Conservation (phyloP, 202 grass and related monocot species). For the Sporobolus alterniflorus region DNA sequence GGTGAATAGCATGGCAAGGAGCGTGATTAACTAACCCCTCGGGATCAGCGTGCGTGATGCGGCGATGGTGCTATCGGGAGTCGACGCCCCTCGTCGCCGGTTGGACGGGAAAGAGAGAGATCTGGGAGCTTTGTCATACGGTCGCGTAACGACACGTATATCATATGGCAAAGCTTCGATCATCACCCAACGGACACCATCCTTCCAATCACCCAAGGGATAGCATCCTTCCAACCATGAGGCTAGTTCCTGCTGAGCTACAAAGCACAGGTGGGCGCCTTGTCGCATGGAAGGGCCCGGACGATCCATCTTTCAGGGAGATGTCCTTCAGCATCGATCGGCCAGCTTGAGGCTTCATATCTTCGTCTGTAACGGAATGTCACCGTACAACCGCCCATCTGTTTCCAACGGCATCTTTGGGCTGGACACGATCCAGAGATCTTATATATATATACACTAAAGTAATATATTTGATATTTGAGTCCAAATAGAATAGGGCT, state of each 20-base stretch:
- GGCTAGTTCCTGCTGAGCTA: neutral
- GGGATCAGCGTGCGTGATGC: neutral
- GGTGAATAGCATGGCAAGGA: constrained; percentile 3
- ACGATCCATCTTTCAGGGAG: constrained; percentile 46
- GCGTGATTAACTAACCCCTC: neutral
- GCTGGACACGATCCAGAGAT: too few species aligned
- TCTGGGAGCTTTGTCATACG: constrained; percentile 44
- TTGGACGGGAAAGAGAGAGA: too few species aligned
- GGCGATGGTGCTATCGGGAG: neutral
- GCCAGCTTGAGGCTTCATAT: constrained; percentile 39
- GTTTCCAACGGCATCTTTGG: too few species aligned
- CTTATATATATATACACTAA: too few species aligned
- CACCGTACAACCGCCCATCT: neutral
- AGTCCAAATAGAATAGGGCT: too few species aligned
- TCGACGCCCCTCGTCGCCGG: constrained; percentile 20
- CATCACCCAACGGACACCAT: constrained; percentile 52
- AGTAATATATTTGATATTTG: too few species aligned
- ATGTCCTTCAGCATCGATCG: constrained; percentile 21
- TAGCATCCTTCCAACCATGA: constrained; percentile 39
- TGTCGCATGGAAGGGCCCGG: constrained; percentile 46
- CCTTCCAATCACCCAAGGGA: constrained; percentile 33
- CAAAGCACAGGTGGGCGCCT: neutral
- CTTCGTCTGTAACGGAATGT: neutral
- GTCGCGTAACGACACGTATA: neutral
- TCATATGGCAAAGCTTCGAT: constrained; percentile 68